Evolutionary conservation across 1,284 basidiomycete genomes (phyloP), one percentile per base, ranked within the genome.

Genomic region (Trametes pubescens): DNA sequence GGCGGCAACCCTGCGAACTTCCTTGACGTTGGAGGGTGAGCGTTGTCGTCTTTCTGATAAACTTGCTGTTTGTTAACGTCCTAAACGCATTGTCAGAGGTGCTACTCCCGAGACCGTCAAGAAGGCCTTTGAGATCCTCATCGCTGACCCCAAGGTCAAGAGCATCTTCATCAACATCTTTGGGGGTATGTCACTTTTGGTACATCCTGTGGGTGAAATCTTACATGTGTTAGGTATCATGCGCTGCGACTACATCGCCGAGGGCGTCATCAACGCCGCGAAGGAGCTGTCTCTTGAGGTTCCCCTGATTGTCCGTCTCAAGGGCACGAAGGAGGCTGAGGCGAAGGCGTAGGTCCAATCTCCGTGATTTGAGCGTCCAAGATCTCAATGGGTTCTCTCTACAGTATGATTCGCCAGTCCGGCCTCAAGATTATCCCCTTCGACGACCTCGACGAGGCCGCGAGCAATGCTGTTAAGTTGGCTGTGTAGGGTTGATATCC

Each of bases 161-260:
- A 94, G 94, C 64, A 99, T 99, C 76, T 99, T 99, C 80, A 98
- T 99, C 80, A 99, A 99, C 84, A 96, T 97, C 78, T 96, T 94
- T 72, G 92, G 92, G 71, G 92, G 90, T 86, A 72, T 62, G 62
- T 51, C 13, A 3, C 26, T 18, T 43, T 34, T 55, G 46, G 4
- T 32, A 4, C 40, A 13, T 38, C 6, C 29, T 1, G 7, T 21
- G 8, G 0, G 26, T 26, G 10, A 22, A 4, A 4, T 26, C 44
- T 60, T 29, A 40, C 14, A 9, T 46, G 14, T 13, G 3, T 54
- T 79, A 86, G 91, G 91, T 76, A 99, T 98, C 81, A 99, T 99
- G 95, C 91, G 97, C 74, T 99, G 97, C 75, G 98, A 99, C 76
- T 94, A 95, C 75, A 96, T 96, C 72, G 95, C 95, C 18, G 94